Evolutionary conservation across 306 rosid species (phyloP), one percentile per base, ranked within the genome.

Genomic region (Citrullus colocynthis): DNA sequence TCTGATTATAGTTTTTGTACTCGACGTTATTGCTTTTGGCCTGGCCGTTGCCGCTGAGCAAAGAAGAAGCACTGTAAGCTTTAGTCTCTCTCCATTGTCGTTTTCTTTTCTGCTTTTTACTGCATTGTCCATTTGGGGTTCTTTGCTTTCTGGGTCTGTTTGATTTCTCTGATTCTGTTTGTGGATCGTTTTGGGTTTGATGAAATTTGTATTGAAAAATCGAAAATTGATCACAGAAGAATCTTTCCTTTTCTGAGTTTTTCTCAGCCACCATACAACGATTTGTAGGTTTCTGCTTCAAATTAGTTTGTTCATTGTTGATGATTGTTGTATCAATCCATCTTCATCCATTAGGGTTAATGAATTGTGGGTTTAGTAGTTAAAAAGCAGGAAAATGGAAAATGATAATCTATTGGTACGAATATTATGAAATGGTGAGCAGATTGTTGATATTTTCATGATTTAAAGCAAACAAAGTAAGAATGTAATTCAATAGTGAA

Each of bases 1-100:
- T 17, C 78, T 96, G 83, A 88, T 92, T 76, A 24, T 80, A 1
- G 88, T 92, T 76, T 80, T 91, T 77, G 36, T 91, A 74, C 66
- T 92, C 8, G 93, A 96, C 55, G 36, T 91, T 72, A 91, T 96
- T 75, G 99, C 99, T 82, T 91, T 96, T 78, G 98, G 92, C n/a
- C 84, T 96, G 4, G 98, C 98, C 18, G 89, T 96, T 64, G 97
- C 89, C 55, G 99, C 99, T 78, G 99, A 96, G 80, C 99, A 85
- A 84, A 89, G 99, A 80, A 92, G 99, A 88, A 91, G 93, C 92
- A 88, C 91, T 78, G 99, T 96, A 77, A 92, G 93, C 78, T 20
- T 21, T 64, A 14, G 16, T 20, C 42, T 17, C 20, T 52, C 57
- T 52, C 54, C 73, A 6, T 36, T 77, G 6, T 62, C 72, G 18